phyloP scores from a whole-genome alignment of 306 rosid genomes.

The Cercis canadensis region DNA sequence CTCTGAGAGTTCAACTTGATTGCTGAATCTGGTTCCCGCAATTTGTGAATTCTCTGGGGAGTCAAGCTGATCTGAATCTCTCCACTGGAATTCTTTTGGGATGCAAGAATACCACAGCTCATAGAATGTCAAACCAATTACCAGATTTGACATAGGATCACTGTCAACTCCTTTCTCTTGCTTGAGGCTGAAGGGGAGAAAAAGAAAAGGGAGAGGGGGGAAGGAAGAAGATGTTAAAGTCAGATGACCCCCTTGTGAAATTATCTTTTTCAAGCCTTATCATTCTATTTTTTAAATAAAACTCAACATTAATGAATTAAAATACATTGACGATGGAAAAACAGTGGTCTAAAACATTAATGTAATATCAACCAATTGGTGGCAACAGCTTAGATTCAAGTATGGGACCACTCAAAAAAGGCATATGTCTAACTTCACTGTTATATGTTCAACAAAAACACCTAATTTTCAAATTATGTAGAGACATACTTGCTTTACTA shows the following conservation, averaged over 20 bases:
- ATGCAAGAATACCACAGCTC: conserved; percentile 71
- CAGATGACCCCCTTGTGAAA: neutral
- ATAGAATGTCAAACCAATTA: conserved; percentile 69
- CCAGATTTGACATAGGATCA: conserved; percentile 62
- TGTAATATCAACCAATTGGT: too few relatives aligned
- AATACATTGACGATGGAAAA: conserved; percentile 22
- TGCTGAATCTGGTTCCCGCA: conserved; percentile 40
- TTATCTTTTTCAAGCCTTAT: conserved; percentile 10
- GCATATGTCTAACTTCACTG: too few relatives aligned
- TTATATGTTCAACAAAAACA: too few relatives aligned
- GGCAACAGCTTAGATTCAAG: too few relatives aligned
- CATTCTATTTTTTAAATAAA: conserved; percentile 28
- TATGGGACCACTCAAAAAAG: too few relatives aligned
- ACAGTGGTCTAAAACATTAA: too few relatives aligned
- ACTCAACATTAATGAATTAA: conserved; percentile 26
- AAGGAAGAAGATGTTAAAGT: conserved; percentile 16
- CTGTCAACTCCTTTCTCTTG: conserved; percentile 49
- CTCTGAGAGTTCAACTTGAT: conserved; percentile 42
- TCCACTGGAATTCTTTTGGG: conserved; percentile 67
- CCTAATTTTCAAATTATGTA: too few relatives aligned
- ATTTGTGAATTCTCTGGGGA: conserved; percentile 41
- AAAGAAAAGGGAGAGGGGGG: neutral
- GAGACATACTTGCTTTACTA: too few relatives aligned
- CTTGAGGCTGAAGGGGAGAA: conserved; percentile 55
- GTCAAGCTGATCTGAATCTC: conserved; percentile 52